Percentiles rank a stretch among this genome's conserved stretches.
Evolutionary conservation across 768 basidiomycete genomes (phyloP).

Genomic region (Pleurotus giganteus): DNA sequence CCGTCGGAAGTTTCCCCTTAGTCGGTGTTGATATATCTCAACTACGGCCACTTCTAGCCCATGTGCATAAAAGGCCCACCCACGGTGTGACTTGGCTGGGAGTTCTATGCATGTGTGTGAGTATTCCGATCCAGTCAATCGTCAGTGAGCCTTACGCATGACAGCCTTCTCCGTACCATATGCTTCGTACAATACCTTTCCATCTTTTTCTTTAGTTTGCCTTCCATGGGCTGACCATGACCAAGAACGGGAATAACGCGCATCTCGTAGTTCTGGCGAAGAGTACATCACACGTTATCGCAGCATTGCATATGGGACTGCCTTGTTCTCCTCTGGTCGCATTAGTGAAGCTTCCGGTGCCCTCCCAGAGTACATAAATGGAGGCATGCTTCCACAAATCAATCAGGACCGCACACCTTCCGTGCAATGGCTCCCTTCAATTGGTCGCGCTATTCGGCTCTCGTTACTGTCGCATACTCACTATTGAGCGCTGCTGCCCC

Average conservation of each 20-base stretch:
- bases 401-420: not conserved
- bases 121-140: not conserved
- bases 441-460: conserved; percentile 4
- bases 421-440: conserved; percentile 4
- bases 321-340: not conserved
- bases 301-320: not conserved
- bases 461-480: not conserved
- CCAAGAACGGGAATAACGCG: not conserved
- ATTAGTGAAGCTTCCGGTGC: not conserved
- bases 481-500: conserved; percentile 16
- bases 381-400: too few relatives aligned
- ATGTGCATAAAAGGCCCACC: too few relatives aligned
- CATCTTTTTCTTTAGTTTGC: not conserved
- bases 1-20: too few relatives aligned
- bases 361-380: not conserved
- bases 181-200: not conserved
- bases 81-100: conserved; percentile 9
- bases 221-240: not conserved
- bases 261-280: not conserved
- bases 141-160: not conserved
- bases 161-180: not conserved
- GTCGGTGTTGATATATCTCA: too few relatives aligned
- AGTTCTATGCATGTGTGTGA: conserved; percentile 1
- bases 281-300: not conserved
- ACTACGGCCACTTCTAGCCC: too few relatives aligned